Percentiles rank a stretch among this genome's conserved stretches.
phyloP scores from a whole-genome alignment of 345 rosid genomes.

The Salix dunnii region DNA sequence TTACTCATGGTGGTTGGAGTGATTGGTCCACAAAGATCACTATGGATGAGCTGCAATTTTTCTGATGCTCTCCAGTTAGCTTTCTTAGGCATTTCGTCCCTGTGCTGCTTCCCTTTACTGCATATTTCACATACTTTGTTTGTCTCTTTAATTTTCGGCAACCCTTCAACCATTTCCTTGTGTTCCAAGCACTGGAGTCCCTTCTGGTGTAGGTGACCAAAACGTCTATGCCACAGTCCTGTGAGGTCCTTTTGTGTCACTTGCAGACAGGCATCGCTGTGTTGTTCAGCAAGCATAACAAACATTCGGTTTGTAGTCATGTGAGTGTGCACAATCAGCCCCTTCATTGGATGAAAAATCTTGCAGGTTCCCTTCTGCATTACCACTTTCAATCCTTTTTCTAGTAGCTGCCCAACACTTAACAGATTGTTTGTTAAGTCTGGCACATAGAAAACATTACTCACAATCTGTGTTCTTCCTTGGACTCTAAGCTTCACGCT shows the following conservation, averaged over 20 bases:
- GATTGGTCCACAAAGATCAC: not conserved
- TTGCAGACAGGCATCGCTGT: no score
- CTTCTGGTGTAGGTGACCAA: conserved; percentile 2
- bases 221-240: not conserved
- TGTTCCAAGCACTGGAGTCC: not conserved
- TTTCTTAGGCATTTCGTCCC: not conserved
- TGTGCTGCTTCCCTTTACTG: not conserved
- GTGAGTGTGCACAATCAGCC: not conserved
- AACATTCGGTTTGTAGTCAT: not conserved
- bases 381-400: not conserved
- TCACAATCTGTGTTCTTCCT: not conserved
- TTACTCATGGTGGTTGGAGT: not conserved
- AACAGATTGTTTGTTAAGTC: not conserved
- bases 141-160: not conserved
- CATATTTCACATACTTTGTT: not conserved
- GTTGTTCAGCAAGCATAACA: not conserved
- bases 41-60: not conserved
- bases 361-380: not conserved
- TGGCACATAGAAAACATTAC: not conserved
- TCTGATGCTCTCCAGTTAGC: not conserved
- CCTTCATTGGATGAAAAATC: not conserved
- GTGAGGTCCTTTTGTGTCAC: not conserved
- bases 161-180: not conserved
- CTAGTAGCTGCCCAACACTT: not conserved
- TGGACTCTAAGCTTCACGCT: not conserved